Percentiles rank a stretch among this genome's conserved stretches.
Conservation (phyloP, 1,139 yeast genomes). For the Sugiyamaella sp. region DNA sequence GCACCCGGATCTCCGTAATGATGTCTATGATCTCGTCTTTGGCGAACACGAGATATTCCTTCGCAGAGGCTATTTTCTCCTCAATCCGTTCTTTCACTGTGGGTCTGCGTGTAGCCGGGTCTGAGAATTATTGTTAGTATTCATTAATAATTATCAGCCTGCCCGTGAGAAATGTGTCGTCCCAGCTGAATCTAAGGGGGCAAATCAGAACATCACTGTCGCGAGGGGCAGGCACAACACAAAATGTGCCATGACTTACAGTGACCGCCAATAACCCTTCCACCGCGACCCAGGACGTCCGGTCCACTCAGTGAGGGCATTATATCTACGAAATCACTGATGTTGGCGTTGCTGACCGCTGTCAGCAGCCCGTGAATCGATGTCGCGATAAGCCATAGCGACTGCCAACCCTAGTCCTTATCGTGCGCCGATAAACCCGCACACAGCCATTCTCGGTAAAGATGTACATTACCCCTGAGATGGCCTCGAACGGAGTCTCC, state of each 20-base stretch:
- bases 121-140: constrained; percentile 11
- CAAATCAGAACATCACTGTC: not conserved
- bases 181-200: not conserved
- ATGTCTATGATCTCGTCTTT: constrained; percentile 30
- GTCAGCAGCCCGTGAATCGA: no score
- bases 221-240: not conserved
- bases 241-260: constrained; percentile 5
- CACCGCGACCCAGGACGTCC: constrained; percentile 1
- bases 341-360: no score
- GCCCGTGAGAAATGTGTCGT: no score
- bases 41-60: constrained; percentile 13
- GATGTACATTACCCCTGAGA: not conserved
- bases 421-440: not conserved
- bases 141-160: no score
- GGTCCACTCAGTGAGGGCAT: constrained; percentile 12
- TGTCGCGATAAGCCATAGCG: constrained; percentile 4
- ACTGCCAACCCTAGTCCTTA: constrained; percentile 16
- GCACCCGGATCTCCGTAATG: constrained; percentile 35
- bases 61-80: constrained; percentile 1
- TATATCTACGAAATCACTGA: not conserved
- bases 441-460: not conserved
- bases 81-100: not conserved
- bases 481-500: not conserved
- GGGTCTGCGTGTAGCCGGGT: constrained; percentile 11
- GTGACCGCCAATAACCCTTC: constrained; percentile 9